Percentiles rank a stretch among this genome's conserved stretches.
Conservation (phyloP, 2,329 filamentous ascomycete genomes). For the Aspergillus sojae region DNA sequence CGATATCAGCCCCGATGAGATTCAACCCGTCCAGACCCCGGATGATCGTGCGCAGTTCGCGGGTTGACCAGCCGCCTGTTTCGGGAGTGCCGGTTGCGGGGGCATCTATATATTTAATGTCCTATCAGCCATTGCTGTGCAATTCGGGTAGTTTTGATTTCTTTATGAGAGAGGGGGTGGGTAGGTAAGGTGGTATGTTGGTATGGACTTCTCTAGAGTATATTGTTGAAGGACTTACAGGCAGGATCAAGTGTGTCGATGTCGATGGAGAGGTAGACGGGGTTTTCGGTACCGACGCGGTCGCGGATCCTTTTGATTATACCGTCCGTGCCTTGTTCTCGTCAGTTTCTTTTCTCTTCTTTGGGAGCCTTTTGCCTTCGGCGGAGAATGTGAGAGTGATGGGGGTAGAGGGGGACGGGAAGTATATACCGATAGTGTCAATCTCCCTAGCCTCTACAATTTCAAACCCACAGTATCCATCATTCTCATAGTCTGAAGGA, state of each 20-base stretch:
- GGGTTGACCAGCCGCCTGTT: constrained; percentile 26
- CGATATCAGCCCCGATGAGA: constrained; percentile 25
- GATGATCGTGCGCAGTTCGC: constrained; percentile 23
- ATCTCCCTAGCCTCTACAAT: constrained; percentile 30
- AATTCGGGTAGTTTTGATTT: background rate
- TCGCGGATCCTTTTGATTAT: constrained; percentile 23
- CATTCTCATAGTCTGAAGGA: constrained; percentile 27
- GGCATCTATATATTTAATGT: constrained; percentile 8
- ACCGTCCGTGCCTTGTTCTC: constrained; percentile 9
- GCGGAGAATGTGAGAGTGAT: too few species aligned
- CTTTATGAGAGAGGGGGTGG: background rate
- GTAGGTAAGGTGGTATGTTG: background rate
- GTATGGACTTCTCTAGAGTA: too few species aligned
- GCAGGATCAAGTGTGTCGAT: constrained; percentile 28
- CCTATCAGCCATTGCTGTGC: too few species aligned
- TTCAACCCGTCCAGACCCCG: constrained; percentile 23
- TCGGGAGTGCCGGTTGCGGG: constrained; percentile 35
- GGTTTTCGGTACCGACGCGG: constrained; percentile 20
- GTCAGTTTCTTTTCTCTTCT: background rate
- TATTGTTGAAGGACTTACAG: background rate
- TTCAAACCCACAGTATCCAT: constrained; percentile 24
- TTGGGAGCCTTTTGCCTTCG: too few species aligned
- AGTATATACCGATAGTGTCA: constrained; percentile 25
- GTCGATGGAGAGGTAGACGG: constrained; percentile 36
- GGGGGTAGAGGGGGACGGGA: too few species aligned